Conservation (phyloP, 768 basidiomycete species). For the Stropharia rugosoannulata region DNA sequence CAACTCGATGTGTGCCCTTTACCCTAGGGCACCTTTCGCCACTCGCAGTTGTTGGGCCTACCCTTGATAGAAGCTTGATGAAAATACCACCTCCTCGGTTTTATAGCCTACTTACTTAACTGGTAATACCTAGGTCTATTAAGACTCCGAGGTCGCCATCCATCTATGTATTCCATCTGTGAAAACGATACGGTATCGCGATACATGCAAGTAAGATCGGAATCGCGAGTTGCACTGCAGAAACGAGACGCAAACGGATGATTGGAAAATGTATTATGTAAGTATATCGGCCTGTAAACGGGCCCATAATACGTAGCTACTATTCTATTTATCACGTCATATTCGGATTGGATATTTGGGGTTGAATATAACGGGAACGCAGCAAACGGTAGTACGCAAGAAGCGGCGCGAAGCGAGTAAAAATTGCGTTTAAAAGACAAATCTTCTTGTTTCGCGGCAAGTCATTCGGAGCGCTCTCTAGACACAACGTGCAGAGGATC, state of each 20-base stretch:
- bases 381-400: not conserved
- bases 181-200: not conserved
- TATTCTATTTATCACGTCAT: not conserved
- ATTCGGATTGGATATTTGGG: no score
- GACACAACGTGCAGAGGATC: not conserved
- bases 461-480: not conserved
- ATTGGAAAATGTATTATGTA: not conserved
- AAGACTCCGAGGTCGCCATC: not conserved
- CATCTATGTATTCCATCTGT: not conserved
- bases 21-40: no score
- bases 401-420: not conserved
- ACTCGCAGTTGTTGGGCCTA: not conserved
- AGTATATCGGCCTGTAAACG: not conserved
- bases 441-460: not conserved
- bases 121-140: not conserved
- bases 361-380: no score
- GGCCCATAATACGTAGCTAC: not conserved
- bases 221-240: not conserved
- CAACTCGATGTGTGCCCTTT: no score
- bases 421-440: not conserved
- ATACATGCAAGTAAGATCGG: not conserved
- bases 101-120: not conserved
- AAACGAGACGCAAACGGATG: not conserved
- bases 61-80: not conserved
- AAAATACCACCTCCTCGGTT: not conserved